phyloP scores from a whole-genome alignment of 345 rosid genomes.

The Triadica sebifera region DNA sequence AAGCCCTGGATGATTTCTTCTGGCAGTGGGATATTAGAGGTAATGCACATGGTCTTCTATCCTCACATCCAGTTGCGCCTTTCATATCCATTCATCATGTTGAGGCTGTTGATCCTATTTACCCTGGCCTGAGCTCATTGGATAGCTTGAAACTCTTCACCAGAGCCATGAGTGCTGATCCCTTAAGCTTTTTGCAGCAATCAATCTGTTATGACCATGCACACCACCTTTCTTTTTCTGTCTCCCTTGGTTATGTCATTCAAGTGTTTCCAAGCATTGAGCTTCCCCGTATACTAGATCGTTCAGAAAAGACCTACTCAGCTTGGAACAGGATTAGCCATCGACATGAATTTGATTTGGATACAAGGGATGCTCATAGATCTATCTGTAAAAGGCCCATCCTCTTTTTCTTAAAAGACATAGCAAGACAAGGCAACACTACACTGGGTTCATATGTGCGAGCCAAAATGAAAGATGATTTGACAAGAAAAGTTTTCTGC shows the following conservation, averaged over 20 bases:
- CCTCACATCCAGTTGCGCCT: conserved; percentile 81
- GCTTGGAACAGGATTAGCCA: conserved; percentile 73
- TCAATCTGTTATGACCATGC: conserved; percentile 74
- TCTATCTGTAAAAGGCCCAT: conserved; percentile 59
- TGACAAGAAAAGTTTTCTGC: conserved; percentile 71
- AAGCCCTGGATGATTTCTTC: not conserved
- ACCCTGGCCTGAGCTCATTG: conserved; percentile 63
- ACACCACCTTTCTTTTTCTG: conserved; percentile 46
- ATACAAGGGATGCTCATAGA: conserved; percentile 55
- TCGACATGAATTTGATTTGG: conserved; percentile 73
- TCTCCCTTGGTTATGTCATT: conserved; percentile 78
- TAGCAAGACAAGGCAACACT: conserved; percentile 41
- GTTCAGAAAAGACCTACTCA: conserved; percentile 68
- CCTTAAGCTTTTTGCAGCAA: conserved; percentile 74
- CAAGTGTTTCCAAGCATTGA: conserved; percentile 72
- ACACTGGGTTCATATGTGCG: conserved; percentile 57
- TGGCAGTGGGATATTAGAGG: conserved; percentile 95
- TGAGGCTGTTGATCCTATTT: conserved; percentile 80
- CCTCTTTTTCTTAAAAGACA: conserved; percentile 54
- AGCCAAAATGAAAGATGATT: conserved; percentile 49
- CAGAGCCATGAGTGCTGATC: conserved; percentile 65
- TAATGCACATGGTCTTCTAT: conserved; percentile 68
- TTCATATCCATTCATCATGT: conserved; percentile 85
- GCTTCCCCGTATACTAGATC: conserved; percentile 69
- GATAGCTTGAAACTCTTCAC: conserved; percentile 76